These are phyloP conservation scores for Cystoderma amianthinum DNA, from an alignment of 768 basidiomycete species.

Conservation along the genomic window DNA sequence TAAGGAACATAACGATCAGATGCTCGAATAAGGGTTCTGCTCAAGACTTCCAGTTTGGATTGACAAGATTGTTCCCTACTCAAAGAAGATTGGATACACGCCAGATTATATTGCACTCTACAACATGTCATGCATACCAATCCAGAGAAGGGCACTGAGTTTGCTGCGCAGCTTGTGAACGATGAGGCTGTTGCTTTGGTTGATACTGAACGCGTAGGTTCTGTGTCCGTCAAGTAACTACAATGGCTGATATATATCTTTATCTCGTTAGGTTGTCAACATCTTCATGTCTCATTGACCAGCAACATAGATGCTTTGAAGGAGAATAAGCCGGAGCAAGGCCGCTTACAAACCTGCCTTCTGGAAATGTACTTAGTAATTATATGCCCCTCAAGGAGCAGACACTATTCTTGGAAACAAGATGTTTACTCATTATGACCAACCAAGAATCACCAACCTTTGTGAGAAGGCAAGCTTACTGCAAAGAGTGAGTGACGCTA, in stretches of 20 bases:
- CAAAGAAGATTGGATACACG: conserved; percentile 91
- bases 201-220: conserved; percentile 80
- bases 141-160: conserved; percentile 97
- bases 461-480: conserved; percentile 97
- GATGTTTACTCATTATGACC: conserved; percentile 97
- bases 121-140: conserved; percentile 96
- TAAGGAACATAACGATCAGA: too few species aligned
- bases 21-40: too few species aligned
- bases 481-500: conserved; percentile 61
- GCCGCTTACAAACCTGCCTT: conserved; percentile 89
- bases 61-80: conserved; percentile 96
- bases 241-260: too few species aligned
- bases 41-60: conserved; percentile 96
- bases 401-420: conserved; percentile 98
- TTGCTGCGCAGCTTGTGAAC: conserved; percentile 90
- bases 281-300: conserved; percentile 99
- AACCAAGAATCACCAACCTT: conserved; percentile 93
- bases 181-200: conserved; percentile 90
- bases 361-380: conserved; percentile 98
- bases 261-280: conserved; percentile 89
- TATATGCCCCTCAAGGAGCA: conserved; percentile 96
- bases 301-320: conserved; percentile 96
- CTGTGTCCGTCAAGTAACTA: background rate
- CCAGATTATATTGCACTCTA: conserved; percentile 91
- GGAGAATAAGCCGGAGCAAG: conserved; percentile 97